Evolutionary conservation across 495 filamentous ascomycete species (phyloP).

Genomic region (Neurospora tetraspora): DNA sequence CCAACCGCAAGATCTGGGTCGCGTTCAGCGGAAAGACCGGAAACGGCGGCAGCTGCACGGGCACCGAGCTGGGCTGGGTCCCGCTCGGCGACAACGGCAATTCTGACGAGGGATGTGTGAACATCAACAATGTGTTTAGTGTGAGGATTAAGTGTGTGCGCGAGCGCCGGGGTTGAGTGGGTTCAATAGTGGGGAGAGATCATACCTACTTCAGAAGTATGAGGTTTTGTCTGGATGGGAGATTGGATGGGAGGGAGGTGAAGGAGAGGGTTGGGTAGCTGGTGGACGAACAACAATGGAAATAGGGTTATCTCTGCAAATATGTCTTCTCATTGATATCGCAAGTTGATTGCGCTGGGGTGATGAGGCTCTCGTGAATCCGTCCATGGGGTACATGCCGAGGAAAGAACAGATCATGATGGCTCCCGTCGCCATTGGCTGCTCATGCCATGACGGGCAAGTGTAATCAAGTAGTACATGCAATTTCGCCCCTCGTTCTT

Average conservation of each 20-base stretch:
- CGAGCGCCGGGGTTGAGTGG: neutral
- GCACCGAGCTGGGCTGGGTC: neutral
- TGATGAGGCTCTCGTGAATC: neutral
- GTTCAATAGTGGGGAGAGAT: neutral
- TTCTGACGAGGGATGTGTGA: neutral
- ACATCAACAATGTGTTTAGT: neutral
- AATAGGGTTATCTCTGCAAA: rapidly evolving
- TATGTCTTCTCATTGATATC: neutral
- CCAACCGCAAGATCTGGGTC: neutral
- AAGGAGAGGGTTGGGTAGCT: too few relatives aligned
- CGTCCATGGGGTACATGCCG: too few relatives aligned
- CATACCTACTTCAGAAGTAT: neutral
- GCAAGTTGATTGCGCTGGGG: neutral
- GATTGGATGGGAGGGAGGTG: neutral
- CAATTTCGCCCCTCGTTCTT: neutral
- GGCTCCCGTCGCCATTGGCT: too few relatives aligned
- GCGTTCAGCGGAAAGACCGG: neutral
- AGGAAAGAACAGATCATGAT: too few relatives aligned
- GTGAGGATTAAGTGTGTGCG: neutral
- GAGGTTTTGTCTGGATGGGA: neutral
- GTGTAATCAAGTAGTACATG: neutral
- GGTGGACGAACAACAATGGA: neutral
- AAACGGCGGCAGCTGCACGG: neutral
- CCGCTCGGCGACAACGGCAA: neutral
- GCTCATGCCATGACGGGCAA: neutral